Conservation (phyloP, 1,139 yeast genomes). For the Lodderomyces elongisporus region DNA sequence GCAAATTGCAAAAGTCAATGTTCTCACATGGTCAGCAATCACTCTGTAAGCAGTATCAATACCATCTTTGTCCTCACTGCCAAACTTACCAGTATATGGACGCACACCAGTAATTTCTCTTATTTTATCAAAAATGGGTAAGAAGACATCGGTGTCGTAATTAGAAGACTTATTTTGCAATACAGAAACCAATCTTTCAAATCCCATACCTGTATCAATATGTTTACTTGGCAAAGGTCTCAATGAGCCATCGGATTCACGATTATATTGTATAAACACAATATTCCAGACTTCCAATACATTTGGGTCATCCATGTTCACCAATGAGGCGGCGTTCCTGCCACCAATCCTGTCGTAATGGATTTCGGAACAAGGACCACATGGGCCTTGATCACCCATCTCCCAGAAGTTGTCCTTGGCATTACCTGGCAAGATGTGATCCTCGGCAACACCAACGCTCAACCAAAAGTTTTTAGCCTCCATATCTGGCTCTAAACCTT, state of each 20-base stretch:
- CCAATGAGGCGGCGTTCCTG: constrained; percentile 85
- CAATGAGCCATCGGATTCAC: constrained; percentile 84
- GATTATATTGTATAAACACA: constrained; percentile 92
- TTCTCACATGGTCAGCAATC: constrained; percentile 96
- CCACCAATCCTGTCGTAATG: constrained; percentile 98
- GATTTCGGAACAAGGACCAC: constrained; percentile 98
- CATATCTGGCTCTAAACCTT: constrained; percentile 87
- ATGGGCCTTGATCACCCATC: constrained; percentile 99
- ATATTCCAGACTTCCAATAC: constrained; percentile 97
- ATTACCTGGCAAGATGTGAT: constrained; percentile 88
- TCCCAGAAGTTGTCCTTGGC: constrained; percentile 97
- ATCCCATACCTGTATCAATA: constrained; percentile 98
- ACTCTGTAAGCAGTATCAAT: constrained; percentile 98
- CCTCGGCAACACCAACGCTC: constrained; percentile 82
- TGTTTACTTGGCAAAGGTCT: constrained; percentile 87
- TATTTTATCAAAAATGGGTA: constrained; percentile 77
- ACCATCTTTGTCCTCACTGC: constrained; percentile 87
- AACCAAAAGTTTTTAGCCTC: constrained; percentile 90
- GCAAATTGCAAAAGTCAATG: constrained; percentile 89
- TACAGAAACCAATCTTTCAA: constrained; percentile 92
- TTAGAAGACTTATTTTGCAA: constrained; percentile 87
- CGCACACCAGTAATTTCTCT: constrained; percentile 92
- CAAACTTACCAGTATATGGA: constrained; percentile 88
- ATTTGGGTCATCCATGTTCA: constrained; percentile 95
- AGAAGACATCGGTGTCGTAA: constrained; percentile 95